Conservation (phyloP, 1,139 yeast genomes). For the Keqinozyma sinolaborantium region DNA sequence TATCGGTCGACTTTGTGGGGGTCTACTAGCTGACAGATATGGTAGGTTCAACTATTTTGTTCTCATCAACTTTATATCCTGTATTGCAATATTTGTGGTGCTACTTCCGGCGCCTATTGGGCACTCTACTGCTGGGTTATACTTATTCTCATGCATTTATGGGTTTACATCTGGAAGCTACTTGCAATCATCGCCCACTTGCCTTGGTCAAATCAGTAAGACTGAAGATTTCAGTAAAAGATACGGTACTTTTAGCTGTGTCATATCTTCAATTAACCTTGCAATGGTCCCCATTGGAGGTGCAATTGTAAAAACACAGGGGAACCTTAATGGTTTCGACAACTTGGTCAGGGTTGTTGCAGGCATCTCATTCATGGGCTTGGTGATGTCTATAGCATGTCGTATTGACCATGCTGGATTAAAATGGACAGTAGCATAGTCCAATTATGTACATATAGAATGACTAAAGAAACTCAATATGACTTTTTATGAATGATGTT, state of each 20-base stretch:
- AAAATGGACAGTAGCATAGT: not conserved
- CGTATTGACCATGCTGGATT: not conserved
- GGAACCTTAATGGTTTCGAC: constrained; percentile 16
- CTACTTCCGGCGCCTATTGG: constrained; percentile 29
- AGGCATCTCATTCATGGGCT: constrained; percentile 18
- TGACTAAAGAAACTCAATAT: constrained; percentile 6
- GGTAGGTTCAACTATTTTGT: constrained; percentile 29
- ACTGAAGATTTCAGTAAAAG: constrained; percentile 24
- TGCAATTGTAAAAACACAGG: constrained; percentile 18
- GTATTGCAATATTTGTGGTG: constrained; percentile 19
- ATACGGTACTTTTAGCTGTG: constrained; percentile 23
- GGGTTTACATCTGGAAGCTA: constrained; percentile 27
- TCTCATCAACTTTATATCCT: constrained; percentile 15
- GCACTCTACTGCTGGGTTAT: constrained; percentile 21
- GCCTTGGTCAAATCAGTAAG: constrained; percentile 24
- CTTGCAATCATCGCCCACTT: constrained; percentile 28
- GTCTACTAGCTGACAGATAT: constrained; percentile 25
- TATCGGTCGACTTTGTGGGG: constrained; percentile 27
- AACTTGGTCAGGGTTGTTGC: constrained; percentile 23
- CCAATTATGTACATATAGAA: constrained; percentile 6
- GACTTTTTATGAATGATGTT: constrained; percentile 5
- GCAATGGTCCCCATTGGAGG: constrained; percentile 30
- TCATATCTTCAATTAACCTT: constrained; percentile 19
- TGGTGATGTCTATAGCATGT: constrained; percentile 1
- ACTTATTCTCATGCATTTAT: constrained; percentile 21